Evolutionary conservation across 176 grass and related monocot genomes (phyloP), one percentile per base, ranked within the genome.

Genomic region (Musa schizocarpa): DNA sequence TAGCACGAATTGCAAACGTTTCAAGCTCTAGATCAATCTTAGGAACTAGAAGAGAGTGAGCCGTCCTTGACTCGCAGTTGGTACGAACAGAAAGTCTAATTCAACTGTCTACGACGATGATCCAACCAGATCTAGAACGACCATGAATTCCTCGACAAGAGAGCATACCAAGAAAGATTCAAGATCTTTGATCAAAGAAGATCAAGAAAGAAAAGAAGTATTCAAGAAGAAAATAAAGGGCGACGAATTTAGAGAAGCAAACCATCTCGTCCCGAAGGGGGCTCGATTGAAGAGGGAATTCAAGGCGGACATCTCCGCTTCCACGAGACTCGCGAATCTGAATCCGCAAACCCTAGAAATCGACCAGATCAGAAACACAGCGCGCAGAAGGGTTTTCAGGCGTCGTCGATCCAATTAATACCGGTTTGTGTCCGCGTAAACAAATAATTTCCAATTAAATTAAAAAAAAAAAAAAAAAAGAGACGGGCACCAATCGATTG

Each of bases 251-350:
- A 52, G 50, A 43, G 34, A 56, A 27, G 27, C 72, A 4, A 57
- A 74, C 72, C 72, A 74, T 74, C 72, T 74, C 23, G 72, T 58
- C 6, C 72, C 72, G 14, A 74, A 56, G 13, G 72, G 27, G 14
- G 53, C 72, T 9, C 72, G 53, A 19, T 57, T 74, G 72, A 74
- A 74, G 72, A 74, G 72, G 11, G 72, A 74, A 56, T 74, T 74
- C 53, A 74, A 56, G 53, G 53, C 21, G 4, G 72, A 74, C 53
- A 57, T 74, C 52, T 53, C 24, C 52, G 17, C 25, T 53, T 17
- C 20, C 7, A 27, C n/a, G 13, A 4, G 5, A 43, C 34, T 43
- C 34, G 34, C 34, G 34, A 43, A 8, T 70, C 34, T 19, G 48
- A 50, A 52, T 11, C 34, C 51, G 43, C 13, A 21, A 51, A 50